These are phyloP conservation scores for Dipteronia dyeriana DNA, from an alignment of 345 rosid genomes.

Conservation along the genomic window DNA sequence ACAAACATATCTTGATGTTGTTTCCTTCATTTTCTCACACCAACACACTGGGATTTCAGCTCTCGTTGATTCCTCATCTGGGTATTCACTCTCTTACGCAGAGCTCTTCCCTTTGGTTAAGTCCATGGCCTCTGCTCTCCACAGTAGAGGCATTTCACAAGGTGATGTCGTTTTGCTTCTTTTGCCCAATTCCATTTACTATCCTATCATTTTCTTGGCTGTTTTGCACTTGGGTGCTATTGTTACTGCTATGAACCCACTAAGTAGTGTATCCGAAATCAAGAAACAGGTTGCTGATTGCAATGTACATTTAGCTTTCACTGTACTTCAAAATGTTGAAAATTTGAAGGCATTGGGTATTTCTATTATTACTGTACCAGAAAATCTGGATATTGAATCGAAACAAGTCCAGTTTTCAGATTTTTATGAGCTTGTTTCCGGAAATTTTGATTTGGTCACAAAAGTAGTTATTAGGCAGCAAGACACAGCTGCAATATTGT, in stretches of 20 bases:
- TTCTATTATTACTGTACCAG: conserved; percentile 50
- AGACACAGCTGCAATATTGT: conserved; percentile 76
- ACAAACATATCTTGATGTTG: conserved; percentile 56
- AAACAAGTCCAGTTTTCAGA: conserved; percentile 21
- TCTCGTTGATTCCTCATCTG: conserved; percentile 58
- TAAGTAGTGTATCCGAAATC: conserved; percentile 50
- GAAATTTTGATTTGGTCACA: conserved; percentile 21
- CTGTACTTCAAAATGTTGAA: conserved; percentile 34
- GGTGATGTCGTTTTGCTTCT: conserved; percentile 72
- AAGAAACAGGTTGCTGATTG: conserved; percentile 46
- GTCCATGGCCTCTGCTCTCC: conserved; percentile 61
- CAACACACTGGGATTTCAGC: conserved; percentile 45
- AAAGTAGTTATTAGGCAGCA: conserved; percentile 60
- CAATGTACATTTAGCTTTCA: conserved; percentile 48
- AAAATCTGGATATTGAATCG: conserved; percentile 32
- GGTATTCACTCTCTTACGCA: conserved; percentile 58
- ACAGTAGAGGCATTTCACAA: conserved; percentile 46
- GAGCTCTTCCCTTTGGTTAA: conserved; percentile 47
- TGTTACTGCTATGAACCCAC: conserved; percentile 70
- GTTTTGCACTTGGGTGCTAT: conserved; percentile 60
- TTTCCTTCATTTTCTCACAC: conserved; percentile 65
- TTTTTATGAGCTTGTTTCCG: conserved; percentile 43
- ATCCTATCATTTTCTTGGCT: conserved; percentile 62
- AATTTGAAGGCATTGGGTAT: conserved; percentile 41
- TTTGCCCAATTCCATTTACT: conserved; percentile 68